Conservation (phyloP, 2,329 filamentous ascomycete genomes). For the Fusarium papillatum region DNA sequence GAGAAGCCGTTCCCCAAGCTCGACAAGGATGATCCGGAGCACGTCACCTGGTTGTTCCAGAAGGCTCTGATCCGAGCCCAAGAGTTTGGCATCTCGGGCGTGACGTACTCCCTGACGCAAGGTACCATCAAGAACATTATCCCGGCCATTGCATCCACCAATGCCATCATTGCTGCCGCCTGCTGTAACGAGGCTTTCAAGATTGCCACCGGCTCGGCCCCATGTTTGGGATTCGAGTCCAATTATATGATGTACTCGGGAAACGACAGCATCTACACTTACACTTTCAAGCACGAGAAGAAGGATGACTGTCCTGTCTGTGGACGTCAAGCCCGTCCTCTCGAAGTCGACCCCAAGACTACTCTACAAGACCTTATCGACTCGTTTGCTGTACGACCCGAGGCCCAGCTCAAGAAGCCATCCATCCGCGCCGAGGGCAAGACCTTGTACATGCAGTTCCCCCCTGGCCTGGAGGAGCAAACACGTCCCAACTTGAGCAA, state of each 20-base stretch:
- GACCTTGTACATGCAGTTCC: slow-evolving; percentile 91
- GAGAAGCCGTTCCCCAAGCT: slow-evolving; percentile 86
- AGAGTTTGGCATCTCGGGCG: slow-evolving; percentile 91
- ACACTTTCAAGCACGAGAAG: slow-evolving; percentile 95
- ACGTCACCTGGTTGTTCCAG: slow-evolving; percentile 96
- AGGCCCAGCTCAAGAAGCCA: slow-evolving; percentile 94
- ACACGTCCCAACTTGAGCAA: slow-evolving; percentile 86
- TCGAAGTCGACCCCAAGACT: slow-evolving; percentile 77
- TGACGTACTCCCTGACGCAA: slow-evolving; percentile 96
- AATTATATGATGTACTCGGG: slow-evolving; percentile 99
- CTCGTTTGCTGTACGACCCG: slow-evolving; percentile 83
- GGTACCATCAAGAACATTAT: slow-evolving; percentile 99
- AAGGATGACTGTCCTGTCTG: slow-evolving; percentile 97
- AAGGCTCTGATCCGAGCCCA: slow-evolving; percentile 85
- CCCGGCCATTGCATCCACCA: slow-evolving; percentile 96
- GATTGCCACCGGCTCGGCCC: slow-evolving; percentile 86
- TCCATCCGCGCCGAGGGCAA: slow-evolving; percentile 84
- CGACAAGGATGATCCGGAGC: slow-evolving; percentile 96
- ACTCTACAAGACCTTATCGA: slow-evolving; percentile 91
- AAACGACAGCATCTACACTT: slow-evolving; percentile 95
- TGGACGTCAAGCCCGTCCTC: slow-evolving; percentile 82
- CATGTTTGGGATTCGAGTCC: slow-evolving; percentile 81
- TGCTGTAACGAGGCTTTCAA: slow-evolving; percentile 99
- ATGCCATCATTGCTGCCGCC: slow-evolving; percentile 94
- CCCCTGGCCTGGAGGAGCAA: slow-evolving; percentile 84